Percentiles rank a stretch among this genome's conserved stretches.
phyloP scores from a whole-genome alignment of 2,329 filamentous ascomycete genomes.

The Xylaria digitata region DNA sequence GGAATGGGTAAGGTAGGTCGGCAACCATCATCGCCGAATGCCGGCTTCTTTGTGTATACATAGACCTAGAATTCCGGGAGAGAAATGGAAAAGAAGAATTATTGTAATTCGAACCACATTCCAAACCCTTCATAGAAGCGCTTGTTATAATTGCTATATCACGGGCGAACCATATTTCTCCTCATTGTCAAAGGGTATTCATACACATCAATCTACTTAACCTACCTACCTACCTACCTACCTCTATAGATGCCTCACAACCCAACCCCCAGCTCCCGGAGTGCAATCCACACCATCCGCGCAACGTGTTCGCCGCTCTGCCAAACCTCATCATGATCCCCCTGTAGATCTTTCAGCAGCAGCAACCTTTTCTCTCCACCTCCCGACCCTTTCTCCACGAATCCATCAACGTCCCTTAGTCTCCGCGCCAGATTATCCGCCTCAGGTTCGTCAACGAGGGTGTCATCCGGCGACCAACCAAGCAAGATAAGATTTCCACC shows the following conservation, averaged over 20 bases:
- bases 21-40: no score
- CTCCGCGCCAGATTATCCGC: constrained; percentile 65
- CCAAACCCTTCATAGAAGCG: no score
- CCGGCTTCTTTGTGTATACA: no score
- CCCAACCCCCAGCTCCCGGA: constrained; percentile 33
- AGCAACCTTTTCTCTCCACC: constrained; percentile 42
- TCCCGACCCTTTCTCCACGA: constrained; percentile 19
- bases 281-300: constrained; percentile 52
- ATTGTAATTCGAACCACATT: no score
- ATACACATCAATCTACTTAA: background rate
- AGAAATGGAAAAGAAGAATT: no score
- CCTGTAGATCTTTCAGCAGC: constrained; percentile 61
- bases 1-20: no score
- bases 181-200: background rate
- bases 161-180: background rate
- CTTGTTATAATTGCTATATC: no score
- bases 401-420: constrained; percentile 55
- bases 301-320: constrained; percentile 68
- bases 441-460: constrained; percentile 67
- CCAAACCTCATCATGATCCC: constrained; percentile 74
- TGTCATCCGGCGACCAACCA: constrained; percentile 61
- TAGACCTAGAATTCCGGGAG: no score
- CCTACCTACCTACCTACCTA: background rate
- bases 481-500: constrained; percentile 52
- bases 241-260: background rate